Evolutionary conservation across 2,329 filamentous ascomycete genomes (phyloP), one percentile per base, ranked within the genome.

Genomic region (Venturia oleaginea): DNA sequence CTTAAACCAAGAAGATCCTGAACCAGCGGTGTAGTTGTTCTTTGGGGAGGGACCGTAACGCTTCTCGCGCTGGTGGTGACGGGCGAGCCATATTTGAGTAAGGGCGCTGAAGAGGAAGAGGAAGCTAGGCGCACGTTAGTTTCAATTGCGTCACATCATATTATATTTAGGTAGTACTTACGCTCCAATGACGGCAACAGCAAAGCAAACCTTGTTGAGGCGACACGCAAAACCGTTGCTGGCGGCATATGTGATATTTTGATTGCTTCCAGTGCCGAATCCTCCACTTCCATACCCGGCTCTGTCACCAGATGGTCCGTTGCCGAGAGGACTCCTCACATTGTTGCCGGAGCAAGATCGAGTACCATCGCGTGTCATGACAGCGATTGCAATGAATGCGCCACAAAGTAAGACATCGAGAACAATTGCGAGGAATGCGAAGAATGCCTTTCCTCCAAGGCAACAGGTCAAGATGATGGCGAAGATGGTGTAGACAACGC

Each of bases 351-450:
- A 80, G 79, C 92, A 97, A 61, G 77, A 83, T 66, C 81, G 76
- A 0, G 85, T 84, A 43, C 92, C 92, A 64, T 84, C 77, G 43
- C 88, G 83, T 66, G 90, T 92, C 67, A 90, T 81, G 60, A 87
- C 80, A 0, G 92, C 91, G 66, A 97, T 84, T 72, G 92, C 95
- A 72, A 95, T 84, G 79, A 94, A 94, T 65, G 81, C 85, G 48
- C 83, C 90, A 62, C 85, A 78, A 75, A 96, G 96, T 70, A 83
- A 83, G 63, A 94, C 70, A 71, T 97, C 91, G 59, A 97, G 80
- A 30, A 92, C 67, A 67, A 96, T 84, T 67, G 84, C 89, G 63
- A 94, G 68, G 71, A 87, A 81, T 3, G 89, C 89, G 66, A 92
- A 88, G 74, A 93, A 80, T 4, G 82, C 80, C 66, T 89, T 82